A percentile compares a stretch with the other conserved stretches of the same genome.
Conservation (phyloP, 495 filamentous ascomycete genomes). For the Opeltia flavorubescens region DNA sequence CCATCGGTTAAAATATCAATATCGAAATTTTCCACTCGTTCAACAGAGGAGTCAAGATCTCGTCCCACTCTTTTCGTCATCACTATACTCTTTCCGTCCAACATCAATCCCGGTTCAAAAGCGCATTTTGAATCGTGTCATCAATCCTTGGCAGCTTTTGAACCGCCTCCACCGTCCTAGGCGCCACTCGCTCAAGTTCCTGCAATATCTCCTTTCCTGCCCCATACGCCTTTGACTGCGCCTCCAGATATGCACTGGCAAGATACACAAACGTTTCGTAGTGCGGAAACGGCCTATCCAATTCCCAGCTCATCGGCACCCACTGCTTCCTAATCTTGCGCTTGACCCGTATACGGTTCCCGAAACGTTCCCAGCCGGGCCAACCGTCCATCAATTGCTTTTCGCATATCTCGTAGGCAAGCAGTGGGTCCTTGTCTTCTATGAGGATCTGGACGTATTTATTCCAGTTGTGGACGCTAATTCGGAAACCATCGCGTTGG, state of each 20-base stretch:
- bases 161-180: conserved; percentile 37
- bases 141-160: conserved; percentile 36
- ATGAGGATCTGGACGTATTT: conserved; percentile 36
- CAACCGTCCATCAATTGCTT: conserved; percentile 58
- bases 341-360: conserved; percentile 9
- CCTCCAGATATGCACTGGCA: conserved; percentile 29
- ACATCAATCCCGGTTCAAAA: conserved; percentile 8
- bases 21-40: too few species aligned
- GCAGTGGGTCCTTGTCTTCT: conserved; percentile 18
- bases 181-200: conserved; percentile 25
- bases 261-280: conserved; percentile 43
- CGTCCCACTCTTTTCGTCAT: too few species aligned
- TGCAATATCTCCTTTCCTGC: conserved; percentile 23
- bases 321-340: conserved; percentile 18
- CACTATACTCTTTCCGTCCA: too few species aligned
- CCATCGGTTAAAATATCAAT: too few species aligned
- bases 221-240: conserved; percentile 20
- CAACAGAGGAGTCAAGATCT: too few species aligned
- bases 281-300: conserved; percentile 23
- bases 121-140: conserved; percentile 23
- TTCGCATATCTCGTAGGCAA: conserved; percentile 60
- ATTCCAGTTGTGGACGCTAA: conserved; percentile 44
- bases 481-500: conserved; percentile 44
- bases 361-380: conserved; percentile 44
- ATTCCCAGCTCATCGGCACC: conserved; percentile 15